Base-by-base conservation (phyloP, 495 filamentous ascomycete genomes). In the Daldinia grandis region DNA sequence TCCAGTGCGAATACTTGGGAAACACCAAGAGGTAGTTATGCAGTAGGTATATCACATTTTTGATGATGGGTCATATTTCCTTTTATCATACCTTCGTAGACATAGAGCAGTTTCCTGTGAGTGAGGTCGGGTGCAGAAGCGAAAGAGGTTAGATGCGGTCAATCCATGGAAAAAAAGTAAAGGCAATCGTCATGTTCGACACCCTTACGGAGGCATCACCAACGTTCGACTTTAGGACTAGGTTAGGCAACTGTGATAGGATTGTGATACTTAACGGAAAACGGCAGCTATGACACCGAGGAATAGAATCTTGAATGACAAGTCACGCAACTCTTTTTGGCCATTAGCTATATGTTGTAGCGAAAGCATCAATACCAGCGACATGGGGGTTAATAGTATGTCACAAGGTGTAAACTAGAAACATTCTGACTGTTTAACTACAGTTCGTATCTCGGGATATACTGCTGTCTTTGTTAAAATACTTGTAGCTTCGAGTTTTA, bases 131-230 rank as follows among this genome's bases (percentile, higher is more conserved):
- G 4, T 49, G 49, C 51, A 31, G 12, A 30, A 25, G 19, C 37
- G 8, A 24, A 65, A 38, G 51, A 21, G 57, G 61, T 19, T 42
- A 47, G 44, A 44, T 59, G 35, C n/a, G 10, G 28, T 1, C 3
- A 9, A 27, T 35, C 56, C 25, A n/a, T 57, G 44, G n/a, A 24
- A 19, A 63, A 35, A 66, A 71, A 66, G 58, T 30, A 62, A 62
- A 71, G 8, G 19, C 8, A 31, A 17, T 33, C 10, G 25, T 21
- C 35, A 65, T 65, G 30, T 25, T 35, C 3, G 14, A 14, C 33
- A 35, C 33, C 33, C 12, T 56, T 60, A 8, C 19, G 6, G 21
- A 25, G 1, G 10, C 9, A 15, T 38, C 33, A 31, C 27, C 28
- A 31, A 8, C 54, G 10, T 50, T 51, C 51, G 62, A 58, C 51